Evolutionary conservation across 2,329 filamentous ascomycete species (phyloP).

Genomic region (Aspergillus sp.): DNA sequence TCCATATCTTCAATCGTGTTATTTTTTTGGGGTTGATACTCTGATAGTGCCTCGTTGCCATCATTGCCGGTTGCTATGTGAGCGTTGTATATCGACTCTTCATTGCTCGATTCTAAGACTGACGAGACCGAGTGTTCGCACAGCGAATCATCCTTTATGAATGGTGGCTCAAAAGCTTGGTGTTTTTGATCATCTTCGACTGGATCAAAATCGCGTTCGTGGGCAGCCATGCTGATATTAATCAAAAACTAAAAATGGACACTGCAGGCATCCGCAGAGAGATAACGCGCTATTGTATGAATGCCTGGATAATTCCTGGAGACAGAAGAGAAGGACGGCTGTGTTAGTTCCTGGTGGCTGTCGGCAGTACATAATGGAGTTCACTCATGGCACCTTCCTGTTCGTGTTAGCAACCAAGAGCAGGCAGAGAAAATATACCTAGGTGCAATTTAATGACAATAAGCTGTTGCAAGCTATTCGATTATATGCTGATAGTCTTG

Average conservation of each 20-base stretch:
- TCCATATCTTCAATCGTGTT: constrained; percentile 19
- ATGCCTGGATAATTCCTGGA: not conserved
- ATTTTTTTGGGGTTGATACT: constrained; percentile 3
- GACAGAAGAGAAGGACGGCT: not conserved
- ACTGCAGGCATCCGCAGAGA: not conserved
- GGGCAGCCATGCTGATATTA: not conserved
- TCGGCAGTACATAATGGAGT: not conserved
- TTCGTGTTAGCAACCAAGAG: not conserved
- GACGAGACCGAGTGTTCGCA: constrained; percentile 14
- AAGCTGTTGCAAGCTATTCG: not conserved
- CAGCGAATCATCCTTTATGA: not conserved
- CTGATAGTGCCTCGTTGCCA: constrained; percentile 16
- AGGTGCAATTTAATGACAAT: not conserved
- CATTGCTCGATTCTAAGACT: constrained; percentile 34
- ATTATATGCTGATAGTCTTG: not conserved
- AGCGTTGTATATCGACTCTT: constrained; percentile 41
- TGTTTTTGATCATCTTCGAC: not conserved
- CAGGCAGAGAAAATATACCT: not conserved
- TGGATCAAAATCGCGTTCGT: not conserved
- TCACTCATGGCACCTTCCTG: constrained; percentile 9
- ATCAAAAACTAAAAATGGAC: not conserved
- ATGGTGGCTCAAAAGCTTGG: not conserved
- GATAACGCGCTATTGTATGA: no score
- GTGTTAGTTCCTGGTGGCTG: not conserved
- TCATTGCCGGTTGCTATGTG: constrained; percentile 29